Conservation (phyloP, 139 green algal genomes). For the Volvox reticuliferus region DNA sequence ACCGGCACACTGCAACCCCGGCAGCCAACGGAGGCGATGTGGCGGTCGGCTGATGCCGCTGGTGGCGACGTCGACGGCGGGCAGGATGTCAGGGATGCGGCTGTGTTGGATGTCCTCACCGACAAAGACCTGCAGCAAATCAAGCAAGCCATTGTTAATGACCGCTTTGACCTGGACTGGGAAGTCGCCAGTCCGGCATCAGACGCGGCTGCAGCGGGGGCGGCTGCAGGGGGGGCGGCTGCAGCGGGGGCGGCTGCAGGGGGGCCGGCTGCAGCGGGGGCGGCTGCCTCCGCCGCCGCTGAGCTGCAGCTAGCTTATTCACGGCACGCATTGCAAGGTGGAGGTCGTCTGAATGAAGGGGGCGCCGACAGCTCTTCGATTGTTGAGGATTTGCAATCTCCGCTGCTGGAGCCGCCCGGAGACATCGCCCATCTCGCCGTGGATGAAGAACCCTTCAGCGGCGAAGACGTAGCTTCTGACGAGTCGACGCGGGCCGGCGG, state of each 20-base stretch:
- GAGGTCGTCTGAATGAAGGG: too few species aligned
- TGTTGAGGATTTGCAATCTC: too few species aligned
- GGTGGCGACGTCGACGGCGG: background rate
- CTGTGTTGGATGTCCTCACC: background rate
- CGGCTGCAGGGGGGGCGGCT: background rate
- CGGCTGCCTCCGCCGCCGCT: background rate
- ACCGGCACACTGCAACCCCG: background rate
- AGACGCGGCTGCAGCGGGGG: background rate
- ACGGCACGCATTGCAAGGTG: background rate
- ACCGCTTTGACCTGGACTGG: constrained; percentile 16
- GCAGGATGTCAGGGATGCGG: background rate
- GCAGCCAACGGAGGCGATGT: too few species aligned
- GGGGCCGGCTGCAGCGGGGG: background rate
- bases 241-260: background rate
- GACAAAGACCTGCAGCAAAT: background rate
- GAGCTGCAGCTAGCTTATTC: constrained; percentile 2
- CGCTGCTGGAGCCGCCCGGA: background rate
- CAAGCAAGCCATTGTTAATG: background rate
- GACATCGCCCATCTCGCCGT: constrained; percentile 18
- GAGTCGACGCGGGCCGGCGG: too few species aligned
- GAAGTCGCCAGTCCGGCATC: background rate
- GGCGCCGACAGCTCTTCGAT: too few species aligned
- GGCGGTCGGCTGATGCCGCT: background rate
- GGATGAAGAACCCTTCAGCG: background rate
- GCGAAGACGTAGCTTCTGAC: too few species aligned